These are phyloP conservation scores for Talaromyces amestolkiae DNA, from an alignment of 2,329 filamentous ascomycete genomes.

Conservation along the genomic window DNA sequence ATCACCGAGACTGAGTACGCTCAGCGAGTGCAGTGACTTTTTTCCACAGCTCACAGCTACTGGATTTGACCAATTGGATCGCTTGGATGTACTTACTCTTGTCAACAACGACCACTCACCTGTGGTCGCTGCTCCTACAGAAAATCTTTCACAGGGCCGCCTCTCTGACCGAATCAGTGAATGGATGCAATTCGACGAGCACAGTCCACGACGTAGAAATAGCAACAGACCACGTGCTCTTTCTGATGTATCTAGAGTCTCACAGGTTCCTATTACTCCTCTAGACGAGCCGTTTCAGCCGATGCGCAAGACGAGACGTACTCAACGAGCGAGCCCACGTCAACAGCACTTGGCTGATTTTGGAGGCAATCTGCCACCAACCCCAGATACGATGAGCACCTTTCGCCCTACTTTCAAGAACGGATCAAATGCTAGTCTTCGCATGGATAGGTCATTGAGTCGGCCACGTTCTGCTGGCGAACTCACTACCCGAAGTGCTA, in stretches of 20 bases:
- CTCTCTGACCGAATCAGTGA: slow-evolving; percentile 28
- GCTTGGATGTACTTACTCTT: slow-evolving; percentile 11
- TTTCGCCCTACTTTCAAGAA: slow-evolving; percentile 32
- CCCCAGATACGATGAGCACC: slow-evolving; percentile 46
- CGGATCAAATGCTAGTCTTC: slow-evolving; percentile 37
- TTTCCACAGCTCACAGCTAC: slow-evolving; percentile 28
- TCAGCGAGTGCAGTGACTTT: slow-evolving; percentile 47
- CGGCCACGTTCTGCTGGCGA: slow-evolving; percentile 38
- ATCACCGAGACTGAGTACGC: slow-evolving; percentile 43
- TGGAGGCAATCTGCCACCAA: slow-evolving; percentile 38
- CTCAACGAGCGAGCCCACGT: slow-evolving; percentile 25
- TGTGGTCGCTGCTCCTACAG: neutral
- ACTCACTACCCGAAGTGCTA: slow-evolving; percentile 32
- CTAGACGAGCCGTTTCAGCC: slow-evolving; percentile 25
- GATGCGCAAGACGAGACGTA: slow-evolving; percentile 23
- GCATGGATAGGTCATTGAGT: slow-evolving; percentile 26
- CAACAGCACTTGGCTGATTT: slow-evolving; percentile 33
- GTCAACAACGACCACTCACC: neutral
- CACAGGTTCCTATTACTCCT: slow-evolving; percentile 22
- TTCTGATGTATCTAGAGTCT: slow-evolving; percentile 25
- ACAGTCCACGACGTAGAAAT: slow-evolving; percentile 21
- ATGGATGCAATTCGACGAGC: slow-evolving; percentile 30
- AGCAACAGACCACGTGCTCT: slow-evolving; percentile 22
- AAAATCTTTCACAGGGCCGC: neutral
- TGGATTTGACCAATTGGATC: slow-evolving; percentile 28